Evolutionary conservation across 2,329 filamentous ascomycete species (phyloP).

Genomic region (Fusarium austroafricanum): DNA sequence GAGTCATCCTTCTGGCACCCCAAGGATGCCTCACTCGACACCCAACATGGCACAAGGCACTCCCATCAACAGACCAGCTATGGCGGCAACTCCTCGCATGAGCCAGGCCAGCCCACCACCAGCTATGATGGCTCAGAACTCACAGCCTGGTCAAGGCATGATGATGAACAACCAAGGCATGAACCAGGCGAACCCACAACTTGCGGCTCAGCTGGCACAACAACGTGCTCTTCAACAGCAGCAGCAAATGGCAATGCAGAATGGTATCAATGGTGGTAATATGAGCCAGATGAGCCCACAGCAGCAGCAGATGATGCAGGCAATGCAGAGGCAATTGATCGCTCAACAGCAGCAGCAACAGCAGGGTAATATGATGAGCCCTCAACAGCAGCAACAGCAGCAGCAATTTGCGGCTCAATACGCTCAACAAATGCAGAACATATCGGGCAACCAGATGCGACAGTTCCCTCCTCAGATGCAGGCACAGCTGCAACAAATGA

Average conservation of each 20-base stretch:
- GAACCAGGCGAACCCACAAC: slow-evolving; percentile 53
- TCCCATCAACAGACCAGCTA: slow-evolving; percentile 65
- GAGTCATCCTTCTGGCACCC: slow-evolving; percentile 72
- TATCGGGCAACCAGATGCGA: slow-evolving; percentile 52
- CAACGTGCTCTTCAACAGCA: slow-evolving; percentile 59
- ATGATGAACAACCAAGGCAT: slow-evolving; percentile 64
- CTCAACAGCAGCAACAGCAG: slow-evolving; percentile 56
- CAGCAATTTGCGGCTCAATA: slow-evolving; percentile 59
- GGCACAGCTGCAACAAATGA: slow-evolving; percentile 53
- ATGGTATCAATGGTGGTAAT: slow-evolving; percentile 50
- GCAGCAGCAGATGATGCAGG: slow-evolving; percentile 54
- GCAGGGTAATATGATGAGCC: slow-evolving; percentile 56
- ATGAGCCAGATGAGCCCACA: slow-evolving; percentile 55
- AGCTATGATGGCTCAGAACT: slow-evolving; percentile 67
- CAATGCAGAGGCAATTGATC: slow-evolving; percentile 54
- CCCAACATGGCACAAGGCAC: slow-evolving; percentile 71
- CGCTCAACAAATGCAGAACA: slow-evolving; percentile 56
- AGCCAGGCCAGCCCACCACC: slow-evolving; percentile 71
- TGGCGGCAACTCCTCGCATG: slow-evolving; percentile 70
- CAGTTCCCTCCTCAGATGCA: slow-evolving; percentile 53
- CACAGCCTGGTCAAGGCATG: slow-evolving; percentile 63
- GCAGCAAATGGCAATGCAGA: slow-evolving; percentile 57
- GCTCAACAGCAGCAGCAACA: slow-evolving; percentile 53
- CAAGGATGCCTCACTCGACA: slow-evolving; percentile 70
- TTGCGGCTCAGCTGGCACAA: slow-evolving; percentile 62